Conservation (phyloP, 164 flowering plant species). For the Liriodendron chinense region DNA sequence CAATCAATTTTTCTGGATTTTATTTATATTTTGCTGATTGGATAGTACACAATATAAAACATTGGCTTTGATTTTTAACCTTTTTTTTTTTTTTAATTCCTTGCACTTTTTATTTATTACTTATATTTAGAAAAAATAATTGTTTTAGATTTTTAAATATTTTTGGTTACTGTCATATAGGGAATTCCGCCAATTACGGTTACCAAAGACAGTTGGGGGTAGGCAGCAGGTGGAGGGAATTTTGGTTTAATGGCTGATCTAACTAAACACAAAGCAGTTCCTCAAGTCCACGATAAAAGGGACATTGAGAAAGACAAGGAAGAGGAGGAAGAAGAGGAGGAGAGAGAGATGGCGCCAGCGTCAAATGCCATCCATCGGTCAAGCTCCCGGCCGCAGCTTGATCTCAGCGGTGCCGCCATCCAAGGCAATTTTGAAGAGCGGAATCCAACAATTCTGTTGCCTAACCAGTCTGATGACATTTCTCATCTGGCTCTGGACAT, state of each 20-base stretch:
- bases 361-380: slow-evolving; percentile 64
- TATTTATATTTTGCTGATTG: neutral
- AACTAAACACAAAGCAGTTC: neutral
- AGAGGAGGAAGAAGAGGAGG: slow-evolving; percentile 20
- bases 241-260: slow-evolving; percentile 24
- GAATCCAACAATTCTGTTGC: slow-evolving; percentile 85
- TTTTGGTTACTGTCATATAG: neutral
- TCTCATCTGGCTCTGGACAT: slow-evolving; percentile 91
- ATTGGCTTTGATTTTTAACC: neutral
- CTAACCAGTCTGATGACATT: slow-evolving; percentile 93
- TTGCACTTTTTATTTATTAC: neutral
- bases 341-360: slow-evolving; percentile 47
- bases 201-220: slow-evolving; percentile 14
- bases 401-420: slow-evolving; percentile 86
- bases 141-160: neutral
- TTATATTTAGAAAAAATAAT: neutral
- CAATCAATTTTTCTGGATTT: neutral
- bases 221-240: slow-evolving; percentile 13
- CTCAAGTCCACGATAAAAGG: slow-evolving; percentile 6
- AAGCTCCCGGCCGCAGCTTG: slow-evolving; percentile 82
- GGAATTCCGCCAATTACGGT: neutral
- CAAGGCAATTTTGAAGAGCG: slow-evolving; percentile 86
- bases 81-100: neutral
- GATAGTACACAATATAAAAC: neutral
- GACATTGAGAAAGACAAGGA: neutral